phyloP scores from a whole-genome alignment of 1,284 basidiomycete species.

The Stygiomarasmius scandens region DNA sequence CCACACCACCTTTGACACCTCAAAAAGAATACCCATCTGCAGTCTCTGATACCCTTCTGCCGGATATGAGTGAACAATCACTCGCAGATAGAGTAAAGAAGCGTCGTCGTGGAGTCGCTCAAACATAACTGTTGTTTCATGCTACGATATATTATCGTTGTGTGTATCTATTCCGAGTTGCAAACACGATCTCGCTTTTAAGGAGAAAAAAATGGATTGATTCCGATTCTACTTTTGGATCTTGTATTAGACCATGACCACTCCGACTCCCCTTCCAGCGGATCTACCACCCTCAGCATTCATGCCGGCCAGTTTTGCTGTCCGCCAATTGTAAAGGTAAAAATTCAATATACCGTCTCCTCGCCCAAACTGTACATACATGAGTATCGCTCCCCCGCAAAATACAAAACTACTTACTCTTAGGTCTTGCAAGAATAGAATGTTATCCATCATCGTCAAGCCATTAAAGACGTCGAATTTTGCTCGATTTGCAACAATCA shows the following conservation, averaged over 20 bases:
- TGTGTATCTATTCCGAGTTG: background rate
- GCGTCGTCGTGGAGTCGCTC: background rate
- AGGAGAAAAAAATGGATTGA: too few relatives aligned
- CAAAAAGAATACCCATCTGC: background rate
- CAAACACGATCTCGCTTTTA: too few relatives aligned
- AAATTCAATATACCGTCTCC: constrained; percentile 91
- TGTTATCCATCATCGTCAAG: constrained; percentile 93
- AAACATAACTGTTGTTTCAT: too few relatives aligned
- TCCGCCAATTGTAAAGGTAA: constrained; percentile 94
- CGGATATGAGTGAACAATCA: background rate
- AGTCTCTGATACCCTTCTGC: background rate
- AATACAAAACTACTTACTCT: constrained; percentile 54
- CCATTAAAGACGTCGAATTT: constrained; percentile 97
- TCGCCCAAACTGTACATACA: constrained; percentile 73
- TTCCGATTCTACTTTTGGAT: too few relatives aligned
- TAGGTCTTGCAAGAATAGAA: constrained; percentile 78
- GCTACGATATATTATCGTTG: background rate
- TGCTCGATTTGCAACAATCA: constrained; percentile 80
- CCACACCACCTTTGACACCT: constrained; percentile 10
- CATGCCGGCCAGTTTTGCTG: constrained; percentile 75
- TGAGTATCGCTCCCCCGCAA: constrained; percentile 13
- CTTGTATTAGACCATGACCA: constrained; percentile 61
- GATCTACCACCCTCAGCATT: constrained; percentile 49
- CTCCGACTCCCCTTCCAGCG: constrained; percentile 74
- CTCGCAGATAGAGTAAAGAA: background rate